These are phyloP conservation scores for Arthromyces matolae DNA, from an alignment of 768 basidiomycete species.

Conservation along the genomic window DNA sequence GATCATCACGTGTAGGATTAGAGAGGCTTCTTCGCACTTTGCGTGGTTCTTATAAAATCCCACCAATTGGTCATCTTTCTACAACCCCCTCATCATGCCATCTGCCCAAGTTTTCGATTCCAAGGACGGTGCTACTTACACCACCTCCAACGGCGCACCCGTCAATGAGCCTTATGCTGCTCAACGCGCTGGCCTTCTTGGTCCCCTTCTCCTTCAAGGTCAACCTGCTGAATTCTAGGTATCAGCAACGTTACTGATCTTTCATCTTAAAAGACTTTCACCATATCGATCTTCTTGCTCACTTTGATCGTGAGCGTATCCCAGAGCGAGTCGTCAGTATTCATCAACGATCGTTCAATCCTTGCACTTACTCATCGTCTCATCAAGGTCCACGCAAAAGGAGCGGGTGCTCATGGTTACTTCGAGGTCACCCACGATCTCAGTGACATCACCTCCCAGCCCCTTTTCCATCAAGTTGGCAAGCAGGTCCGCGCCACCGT, in stretches of 20 bases:
- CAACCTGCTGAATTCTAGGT: conserved; percentile 14
- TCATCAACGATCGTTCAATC: conserved; percentile 13
- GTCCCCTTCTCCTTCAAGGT: conserved; percentile 91
- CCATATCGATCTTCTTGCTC: conserved; percentile 84
- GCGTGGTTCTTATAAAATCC: too few relatives aligned
- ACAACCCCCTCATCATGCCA: conserved; percentile 3
- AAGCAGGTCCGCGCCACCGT: conserved; percentile 71
- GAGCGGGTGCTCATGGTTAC: conserved; percentile 88
- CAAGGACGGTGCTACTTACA: conserved; percentile 67
- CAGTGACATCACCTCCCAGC: conserved; percentile 73
- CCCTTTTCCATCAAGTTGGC: conserved; percentile 60
- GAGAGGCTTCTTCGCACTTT: too few relatives aligned
- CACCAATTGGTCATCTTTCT: too few relatives aligned
- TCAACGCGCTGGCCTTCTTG: conserved; percentile 68
- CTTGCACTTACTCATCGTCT: conserved; percentile 19
- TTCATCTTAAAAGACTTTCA: conserved; percentile 64
- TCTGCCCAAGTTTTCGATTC: conserved; percentile 49
- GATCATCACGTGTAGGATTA: too few relatives aligned
- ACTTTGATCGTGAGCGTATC: conserved; percentile 94
- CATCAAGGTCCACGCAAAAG: conserved; percentile 81
- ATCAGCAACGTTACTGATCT: not conserved
- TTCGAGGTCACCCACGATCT: conserved; percentile 88
- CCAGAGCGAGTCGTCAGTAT: conserved; percentile 83
- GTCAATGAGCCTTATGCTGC: conserved; percentile 73
- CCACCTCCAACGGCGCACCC: conserved; percentile 81